These are phyloP conservation scores for Ensete ventricosum DNA, from an alignment of 176 grass and related monocot genomes.

Conservation along the genomic window DNA sequence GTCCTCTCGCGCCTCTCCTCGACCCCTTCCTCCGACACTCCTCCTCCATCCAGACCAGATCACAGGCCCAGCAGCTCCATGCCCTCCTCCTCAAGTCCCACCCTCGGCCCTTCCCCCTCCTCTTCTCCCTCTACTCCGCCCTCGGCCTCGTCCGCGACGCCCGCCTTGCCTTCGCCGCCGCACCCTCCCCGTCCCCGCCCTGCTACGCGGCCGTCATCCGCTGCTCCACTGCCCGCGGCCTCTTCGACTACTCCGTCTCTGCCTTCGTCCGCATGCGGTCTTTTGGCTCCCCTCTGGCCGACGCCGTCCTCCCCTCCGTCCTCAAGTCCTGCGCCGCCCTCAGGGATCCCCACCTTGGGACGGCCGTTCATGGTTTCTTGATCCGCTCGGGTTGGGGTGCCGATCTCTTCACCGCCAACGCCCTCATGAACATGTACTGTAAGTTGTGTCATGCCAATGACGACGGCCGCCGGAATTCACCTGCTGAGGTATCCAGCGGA, in stretches of 20 bases:
- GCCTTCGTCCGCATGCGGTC: constrained; percentile 47
- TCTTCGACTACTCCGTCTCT: constrained; percentile 34
- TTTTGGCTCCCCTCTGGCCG: constrained; percentile 8
- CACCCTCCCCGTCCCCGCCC: constrained; percentile 2
- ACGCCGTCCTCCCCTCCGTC: constrained; percentile 38
- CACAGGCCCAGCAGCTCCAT: constrained; percentile 14
- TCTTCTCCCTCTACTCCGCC: neutral
- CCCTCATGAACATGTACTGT: constrained; percentile 64
- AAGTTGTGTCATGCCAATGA: constrained; percentile 19
- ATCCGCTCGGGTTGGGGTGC: constrained; percentile 43
- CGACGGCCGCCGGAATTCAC: neutral
- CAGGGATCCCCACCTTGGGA: constrained; percentile 27
- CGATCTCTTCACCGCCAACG: constrained; percentile 46
- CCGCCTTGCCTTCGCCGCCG: constrained; percentile 20
- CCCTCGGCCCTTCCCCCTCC: neutral
- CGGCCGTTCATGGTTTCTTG: constrained; percentile 48
- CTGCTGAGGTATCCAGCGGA: neutral
- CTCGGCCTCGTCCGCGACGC: neutral
- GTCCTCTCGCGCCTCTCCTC: neutral
- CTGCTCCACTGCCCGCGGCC: constrained; percentile 29
- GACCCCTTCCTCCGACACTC: neutral
- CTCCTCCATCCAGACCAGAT: neutral
- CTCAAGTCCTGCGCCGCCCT: constrained; percentile 52
- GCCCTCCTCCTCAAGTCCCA: constrained; percentile 7
- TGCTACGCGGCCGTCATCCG: constrained; percentile 44